phyloP scores from a whole-genome alignment of 208 protist genomes.

The Acanthamoeba lenticulata region DNA sequence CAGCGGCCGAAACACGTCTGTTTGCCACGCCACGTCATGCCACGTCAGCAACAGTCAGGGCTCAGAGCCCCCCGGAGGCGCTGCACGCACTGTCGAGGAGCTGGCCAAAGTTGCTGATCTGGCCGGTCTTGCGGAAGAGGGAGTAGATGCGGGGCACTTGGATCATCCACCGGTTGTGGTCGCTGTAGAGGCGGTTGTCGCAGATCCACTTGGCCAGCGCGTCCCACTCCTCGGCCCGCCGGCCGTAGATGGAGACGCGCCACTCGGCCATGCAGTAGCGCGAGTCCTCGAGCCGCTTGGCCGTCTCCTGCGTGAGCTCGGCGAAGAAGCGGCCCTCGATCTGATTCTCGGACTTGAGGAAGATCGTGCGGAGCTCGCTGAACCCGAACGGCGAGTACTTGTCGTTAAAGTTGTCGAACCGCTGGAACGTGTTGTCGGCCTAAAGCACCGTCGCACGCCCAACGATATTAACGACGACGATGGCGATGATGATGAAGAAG shows the following conservation, averaged over 20 bases:
- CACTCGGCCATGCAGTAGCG: conserved; percentile 94
- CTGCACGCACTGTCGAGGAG: conserved; percentile 94
- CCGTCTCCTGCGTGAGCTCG: conserved; percentile 95
- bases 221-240: conserved; percentile 94
- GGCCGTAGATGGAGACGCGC: conserved; percentile 91
- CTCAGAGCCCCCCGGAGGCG: too few relatives aligned
- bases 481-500: too few relatives aligned
- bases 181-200: conserved; percentile 94
- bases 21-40: neutral
- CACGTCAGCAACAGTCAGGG: neutral
- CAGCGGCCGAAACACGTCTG: conserved; percentile 96
- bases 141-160: conserved; percentile 97
- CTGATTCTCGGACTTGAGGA: conserved; percentile 99
- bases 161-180: conserved; percentile 98
- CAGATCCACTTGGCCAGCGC: conserved; percentile 96
- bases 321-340: conserved; percentile 98
- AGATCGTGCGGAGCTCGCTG: conserved; percentile 92
- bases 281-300: conserved; percentile 95
- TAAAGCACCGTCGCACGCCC: too few relatives aligned
- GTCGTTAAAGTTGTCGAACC: conserved; percentile 99
- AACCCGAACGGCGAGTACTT: conserved; percentile 94
- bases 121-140: conserved; percentile 91
- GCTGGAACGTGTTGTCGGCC: conserved; percentile 94
- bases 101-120: conserved; percentile 94
- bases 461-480: too few relatives aligned